Conservation (phyloP, 2,329 filamentous ascomycete genomes). For the Fusarium globosum region DNA sequence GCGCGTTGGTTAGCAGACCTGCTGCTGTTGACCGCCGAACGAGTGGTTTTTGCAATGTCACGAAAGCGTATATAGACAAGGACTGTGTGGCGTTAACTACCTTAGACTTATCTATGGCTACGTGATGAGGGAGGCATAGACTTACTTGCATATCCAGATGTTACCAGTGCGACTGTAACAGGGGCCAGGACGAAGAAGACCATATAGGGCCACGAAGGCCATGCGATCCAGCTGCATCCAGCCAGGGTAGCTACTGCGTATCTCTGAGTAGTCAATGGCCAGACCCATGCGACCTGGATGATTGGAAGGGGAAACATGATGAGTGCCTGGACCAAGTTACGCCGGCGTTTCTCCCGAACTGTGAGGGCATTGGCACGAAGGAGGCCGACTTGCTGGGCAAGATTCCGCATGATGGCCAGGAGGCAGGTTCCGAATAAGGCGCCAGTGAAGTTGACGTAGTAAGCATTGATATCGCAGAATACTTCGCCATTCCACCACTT, state of each 20-base stretch:
- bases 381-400: conserved; percentile 62
- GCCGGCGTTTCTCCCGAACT: conserved; percentile 54
- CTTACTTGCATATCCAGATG: conserved; percentile 62
- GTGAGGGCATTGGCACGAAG: conserved; percentile 55
- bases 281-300: conserved; percentile 61
- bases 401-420: conserved; percentile 65
- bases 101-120: background rate
- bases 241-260: conserved; percentile 62
- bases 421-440: conserved; percentile 62
- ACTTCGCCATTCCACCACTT: conserved; percentile 64
- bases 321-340: conserved; percentile 60
- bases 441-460: conserved; percentile 58
- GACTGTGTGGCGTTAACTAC: conserved; percentile 44
- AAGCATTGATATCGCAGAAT: conserved; percentile 65
- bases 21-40: conserved; percentile 54
- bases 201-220: conserved; percentile 60
- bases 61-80: conserved; percentile 62
- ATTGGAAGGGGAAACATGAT: conserved; percentile 67
- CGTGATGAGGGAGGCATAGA: conserved; percentile 4
- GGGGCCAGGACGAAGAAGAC: conserved; percentile 61
- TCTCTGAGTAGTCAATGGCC: conserved; percentile 59
- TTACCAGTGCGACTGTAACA: conserved; percentile 55
- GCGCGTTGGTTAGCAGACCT: conserved; percentile 55
- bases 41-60: conserved; percentile 56
- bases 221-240: conserved; percentile 60